Conservation (phyloP, 495 filamentous ascomycete species). For the Pseudoneurospora amorphoporcata region DNA sequence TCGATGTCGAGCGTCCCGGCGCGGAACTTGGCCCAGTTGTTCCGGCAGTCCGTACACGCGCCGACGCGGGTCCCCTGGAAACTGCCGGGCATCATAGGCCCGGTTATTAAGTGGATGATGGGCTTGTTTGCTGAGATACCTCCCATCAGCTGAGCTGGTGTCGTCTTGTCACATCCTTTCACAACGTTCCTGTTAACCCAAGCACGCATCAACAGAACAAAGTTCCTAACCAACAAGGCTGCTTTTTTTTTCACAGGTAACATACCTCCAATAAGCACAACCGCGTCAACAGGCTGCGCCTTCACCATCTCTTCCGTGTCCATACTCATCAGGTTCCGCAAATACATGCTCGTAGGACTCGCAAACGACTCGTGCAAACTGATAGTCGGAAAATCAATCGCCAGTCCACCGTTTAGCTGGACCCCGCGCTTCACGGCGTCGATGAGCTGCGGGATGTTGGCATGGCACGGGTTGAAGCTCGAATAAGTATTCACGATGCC, state of each 20-base stretch:
- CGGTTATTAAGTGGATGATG: conserved; percentile 51
- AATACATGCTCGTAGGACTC: conserved; percentile 56
- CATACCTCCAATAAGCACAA: conserved; percentile 54
- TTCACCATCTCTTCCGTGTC: conserved; percentile 63
- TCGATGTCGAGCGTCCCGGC: conserved; percentile 53
- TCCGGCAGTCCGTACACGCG: conserved; percentile 58
- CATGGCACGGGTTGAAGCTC: conserved; percentile 58
- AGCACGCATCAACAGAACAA: background rate
- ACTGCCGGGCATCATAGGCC: conserved; percentile 59
- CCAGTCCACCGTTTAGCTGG: conserved; percentile 48
- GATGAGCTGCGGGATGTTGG: conserved; percentile 55
- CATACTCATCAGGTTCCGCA: conserved; percentile 62
- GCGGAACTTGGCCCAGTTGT: conserved; percentile 56
- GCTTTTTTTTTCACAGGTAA: background rate
- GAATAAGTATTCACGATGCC: conserved; percentile 60
- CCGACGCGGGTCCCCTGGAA: conserved; percentile 48
- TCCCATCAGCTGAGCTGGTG: conserved; percentile 59
- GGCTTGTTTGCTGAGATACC: conserved; percentile 62
- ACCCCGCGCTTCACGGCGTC: conserved; percentile 55
- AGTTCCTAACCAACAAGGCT: background rate
- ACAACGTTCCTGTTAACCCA: background rate
- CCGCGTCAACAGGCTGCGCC: conserved; percentile 54
- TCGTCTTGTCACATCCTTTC: conserved; percentile 58
- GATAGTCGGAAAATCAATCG: conserved; percentile 59
- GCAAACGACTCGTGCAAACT: conserved; percentile 55